Conservation (phyloP, 208 protist species). For the Tritrichomonas musculus region DNA sequence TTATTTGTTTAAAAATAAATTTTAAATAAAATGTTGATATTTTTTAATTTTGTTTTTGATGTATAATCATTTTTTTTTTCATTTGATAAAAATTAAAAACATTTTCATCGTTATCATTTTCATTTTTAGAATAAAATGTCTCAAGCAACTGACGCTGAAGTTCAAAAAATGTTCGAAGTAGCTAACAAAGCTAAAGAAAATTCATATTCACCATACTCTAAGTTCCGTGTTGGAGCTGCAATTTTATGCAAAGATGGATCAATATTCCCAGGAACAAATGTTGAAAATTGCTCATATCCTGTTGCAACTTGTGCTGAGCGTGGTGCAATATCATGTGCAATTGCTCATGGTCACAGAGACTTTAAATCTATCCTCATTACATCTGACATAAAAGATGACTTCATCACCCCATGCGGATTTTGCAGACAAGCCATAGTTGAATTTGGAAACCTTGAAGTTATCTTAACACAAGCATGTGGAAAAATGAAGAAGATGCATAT, state of each 20-base stretch:
- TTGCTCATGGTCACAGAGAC: background rate
- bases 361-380: background rate
- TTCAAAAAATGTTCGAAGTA: background rate
- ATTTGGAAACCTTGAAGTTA: constrained; percentile 14
- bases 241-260: background rate
- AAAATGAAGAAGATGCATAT: background rate
- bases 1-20: too few species aligned
- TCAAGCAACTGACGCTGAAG: background rate
- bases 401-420: background rate
- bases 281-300: constrained; percentile 30
- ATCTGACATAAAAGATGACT: constrained; percentile 26
- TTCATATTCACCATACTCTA: constrained; percentile 8
- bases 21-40: too few species aligned
- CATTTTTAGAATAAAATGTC: too few species aligned
- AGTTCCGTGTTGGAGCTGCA: background rate
- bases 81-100: too few species aligned
- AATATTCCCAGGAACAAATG: background rate
- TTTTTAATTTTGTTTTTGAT: too few species aligned
- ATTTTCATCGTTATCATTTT: too few species aligned
- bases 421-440: background rate
- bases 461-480: background rate
- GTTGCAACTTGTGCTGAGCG: background rate
- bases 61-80: too few species aligned
- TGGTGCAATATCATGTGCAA: background rate
- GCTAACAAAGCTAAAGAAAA: background rate